These are phyloP conservation scores for Ichthyophthirius multifiliis DNA, from an alignment of 169 alveolate species.

Conservation along the genomic window DNA sequence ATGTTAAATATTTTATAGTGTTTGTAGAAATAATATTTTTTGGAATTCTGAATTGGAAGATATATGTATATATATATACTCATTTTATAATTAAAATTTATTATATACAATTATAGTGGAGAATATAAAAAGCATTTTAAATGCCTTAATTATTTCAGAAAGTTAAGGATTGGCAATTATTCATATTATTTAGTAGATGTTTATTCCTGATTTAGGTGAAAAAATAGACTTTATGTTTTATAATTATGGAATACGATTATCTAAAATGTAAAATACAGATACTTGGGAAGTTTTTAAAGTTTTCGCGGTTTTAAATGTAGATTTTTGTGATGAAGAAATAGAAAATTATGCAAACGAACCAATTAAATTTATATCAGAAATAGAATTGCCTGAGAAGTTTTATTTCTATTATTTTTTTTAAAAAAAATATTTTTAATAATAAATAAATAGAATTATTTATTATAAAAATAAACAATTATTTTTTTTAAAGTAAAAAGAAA, in stretches of 20 bases:
- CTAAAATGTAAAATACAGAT: not conserved
- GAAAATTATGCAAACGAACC: not conserved
- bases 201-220: not conserved
- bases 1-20: too few species aligned
- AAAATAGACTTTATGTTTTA: not conserved
- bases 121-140: not conserved
- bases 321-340: conserved; percentile 8
- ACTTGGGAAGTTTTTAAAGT: not conserved
- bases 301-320: not conserved
- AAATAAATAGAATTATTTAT: too few species aligned
- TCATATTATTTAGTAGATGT: not conserved
- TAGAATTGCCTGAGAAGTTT: not conserved
- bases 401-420: not conserved
- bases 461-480: not conserved
- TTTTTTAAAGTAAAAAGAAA: not conserved
- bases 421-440: not conserved
- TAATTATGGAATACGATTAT: not conserved
- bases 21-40: not conserved
- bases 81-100: not conserved
- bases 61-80: not conserved
- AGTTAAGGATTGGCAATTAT: not conserved
- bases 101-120: not conserved
- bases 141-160: not conserved
- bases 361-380: not conserved
- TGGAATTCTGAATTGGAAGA: not conserved